These are phyloP conservation scores for Boletus pseudopeckii DNA, from an alignment of 768 basidiomycete species.

Conservation along the genomic window DNA sequence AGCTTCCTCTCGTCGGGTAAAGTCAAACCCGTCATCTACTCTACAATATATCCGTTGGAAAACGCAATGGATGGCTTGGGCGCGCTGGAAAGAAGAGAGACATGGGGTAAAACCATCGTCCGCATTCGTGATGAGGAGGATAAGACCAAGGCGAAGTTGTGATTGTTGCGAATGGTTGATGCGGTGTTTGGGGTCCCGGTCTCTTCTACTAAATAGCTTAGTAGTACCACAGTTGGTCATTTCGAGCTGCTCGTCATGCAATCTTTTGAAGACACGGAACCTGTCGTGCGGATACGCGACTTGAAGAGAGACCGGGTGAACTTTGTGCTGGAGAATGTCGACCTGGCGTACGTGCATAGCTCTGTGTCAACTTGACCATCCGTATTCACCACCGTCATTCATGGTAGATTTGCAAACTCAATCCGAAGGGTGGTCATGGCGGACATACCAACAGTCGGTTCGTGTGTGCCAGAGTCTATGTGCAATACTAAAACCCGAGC, in stretches of 20 bases:
- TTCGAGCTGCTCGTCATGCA: constrained; percentile 29
- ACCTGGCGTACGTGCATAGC: constrained; percentile 71
- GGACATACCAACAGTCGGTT: constrained; percentile 93
- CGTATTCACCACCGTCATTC: constrained; percentile 12
- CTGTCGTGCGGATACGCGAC: constrained; percentile 78
- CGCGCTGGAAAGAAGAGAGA: constrained; percentile 78
- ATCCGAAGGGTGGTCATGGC: constrained; percentile 92
- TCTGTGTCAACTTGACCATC: background rate
- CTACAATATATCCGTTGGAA: constrained; percentile 66
- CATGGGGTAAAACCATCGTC: constrained; percentile 89
- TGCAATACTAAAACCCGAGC: constrained; percentile 1
- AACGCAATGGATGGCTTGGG: constrained; percentile 60
- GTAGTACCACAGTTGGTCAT: background rate
- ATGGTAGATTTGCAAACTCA: constrained; percentile 84
- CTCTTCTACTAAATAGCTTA: background rate
- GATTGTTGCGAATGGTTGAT: background rate
- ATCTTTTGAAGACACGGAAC: constrained; percentile 44
- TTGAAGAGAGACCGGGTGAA: constrained; percentile 82
- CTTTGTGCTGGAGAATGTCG: constrained; percentile 94
- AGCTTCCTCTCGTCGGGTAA: constrained; percentile 69
- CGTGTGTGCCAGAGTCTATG: constrained; percentile 29
- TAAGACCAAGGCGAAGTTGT: constrained; percentile 41
- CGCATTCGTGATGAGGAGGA: constrained; percentile 53
- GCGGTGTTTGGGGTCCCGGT: constrained; percentile 22
- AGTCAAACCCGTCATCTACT: constrained; percentile 67